Percentiles rank a stretch among this genome's conserved stretches.
phyloP scores from a whole-genome alignment of 192 early-diverging fungal species.

The Coemansia sp. region DNA sequence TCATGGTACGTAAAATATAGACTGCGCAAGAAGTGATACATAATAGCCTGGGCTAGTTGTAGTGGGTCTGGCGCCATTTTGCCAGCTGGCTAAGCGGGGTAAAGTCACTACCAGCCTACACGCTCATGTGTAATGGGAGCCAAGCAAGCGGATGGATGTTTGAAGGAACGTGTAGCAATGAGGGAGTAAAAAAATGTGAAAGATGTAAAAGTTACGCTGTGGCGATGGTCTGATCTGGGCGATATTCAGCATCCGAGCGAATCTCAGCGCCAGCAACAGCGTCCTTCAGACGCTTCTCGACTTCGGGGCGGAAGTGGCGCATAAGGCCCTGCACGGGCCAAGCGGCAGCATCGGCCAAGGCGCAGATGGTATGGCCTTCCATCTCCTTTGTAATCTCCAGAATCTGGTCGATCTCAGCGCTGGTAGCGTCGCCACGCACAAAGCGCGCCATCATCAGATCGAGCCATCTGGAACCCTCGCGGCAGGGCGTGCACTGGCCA shows the following conservation, averaged over 20 bases:
- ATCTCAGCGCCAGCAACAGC: slow-evolving; percentile 30
- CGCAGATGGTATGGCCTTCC: slow-evolving; percentile 99
- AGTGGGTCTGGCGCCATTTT: neutral
- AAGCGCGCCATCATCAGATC: slow-evolving; percentile 96
- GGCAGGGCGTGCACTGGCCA: slow-evolving; percentile 98
- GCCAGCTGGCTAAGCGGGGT: neutral
- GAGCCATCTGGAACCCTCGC: slow-evolving; percentile 95
- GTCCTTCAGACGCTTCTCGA: slow-evolving; percentile 38
- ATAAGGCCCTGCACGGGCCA: slow-evolving; percentile 98
- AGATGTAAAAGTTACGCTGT: slow-evolving; percentile 48
- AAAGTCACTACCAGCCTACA: neutral
- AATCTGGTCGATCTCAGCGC: slow-evolving; percentile 94
- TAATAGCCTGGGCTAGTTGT: neutral
- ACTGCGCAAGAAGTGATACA: neutral
- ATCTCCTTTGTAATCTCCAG: slow-evolving; percentile 94
- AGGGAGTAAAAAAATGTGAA: neutral
- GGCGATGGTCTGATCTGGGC: slow-evolving; percentile 47
- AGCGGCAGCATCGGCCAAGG: slow-evolving; percentile 97
- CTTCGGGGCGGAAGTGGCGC: slow-evolving; percentile 63
- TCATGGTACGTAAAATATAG: slow-evolving; percentile 2
- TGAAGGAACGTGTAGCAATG: neutral
- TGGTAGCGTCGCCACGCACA: slow-evolving; percentile 77
- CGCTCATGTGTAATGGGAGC: slow-evolving; percentile 53
- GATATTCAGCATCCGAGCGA: slow-evolving; percentile 28
- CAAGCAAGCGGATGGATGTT: neutral